Percentiles rank a stretch among this genome's conserved stretches.
These are phyloP conservation scores for Penicillium sp. DNA, from an alignment of 2,329 filamentous ascomycete species.

Conservation along the genomic window DNA sequence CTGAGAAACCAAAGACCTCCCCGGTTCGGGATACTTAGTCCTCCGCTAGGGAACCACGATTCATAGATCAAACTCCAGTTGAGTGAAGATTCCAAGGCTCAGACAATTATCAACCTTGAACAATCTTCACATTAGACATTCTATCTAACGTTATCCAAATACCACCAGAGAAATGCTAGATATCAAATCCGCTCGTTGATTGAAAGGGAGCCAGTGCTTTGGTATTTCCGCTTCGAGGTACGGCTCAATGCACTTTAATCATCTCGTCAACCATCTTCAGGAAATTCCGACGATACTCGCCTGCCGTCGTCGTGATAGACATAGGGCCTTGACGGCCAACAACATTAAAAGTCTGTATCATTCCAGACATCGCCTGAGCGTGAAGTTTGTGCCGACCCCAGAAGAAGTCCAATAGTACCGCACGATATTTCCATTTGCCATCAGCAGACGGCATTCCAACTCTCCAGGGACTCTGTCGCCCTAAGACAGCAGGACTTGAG, in stretches of 20 bases:
- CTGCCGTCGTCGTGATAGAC: conserved; percentile 70
- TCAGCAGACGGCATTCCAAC: conserved; percentile 62
- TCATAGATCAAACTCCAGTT: no score
- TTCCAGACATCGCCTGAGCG: conserved; percentile 64
- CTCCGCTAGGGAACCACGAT: no score
- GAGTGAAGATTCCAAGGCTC: no score
- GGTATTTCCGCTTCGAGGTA: background rate
- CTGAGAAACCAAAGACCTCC: no score
- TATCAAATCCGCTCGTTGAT: no score
- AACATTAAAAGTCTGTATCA: conserved; percentile 65
- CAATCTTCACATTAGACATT: no score
- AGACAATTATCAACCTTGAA: no score
- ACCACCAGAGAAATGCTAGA: no score
- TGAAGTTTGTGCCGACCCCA: conserved; percentile 73
- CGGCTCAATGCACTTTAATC: conserved; percentile 34
- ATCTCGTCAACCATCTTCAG: conserved; percentile 53
- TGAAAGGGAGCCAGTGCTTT: background rate
- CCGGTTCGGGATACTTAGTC: no score
- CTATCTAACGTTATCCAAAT: no score
- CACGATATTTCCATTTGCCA: conserved; percentile 66
- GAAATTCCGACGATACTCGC: conserved; percentile 65
- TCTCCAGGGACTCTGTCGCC: conserved; percentile 55
- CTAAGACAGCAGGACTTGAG: conserved; percentile 33
- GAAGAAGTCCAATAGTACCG: conserved; percentile 72
- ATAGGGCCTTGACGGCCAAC: conserved; percentile 67